Conservation (phyloP, 352 stramenopile genomes). For the Phytopythium cucurbitacearum region DNA sequence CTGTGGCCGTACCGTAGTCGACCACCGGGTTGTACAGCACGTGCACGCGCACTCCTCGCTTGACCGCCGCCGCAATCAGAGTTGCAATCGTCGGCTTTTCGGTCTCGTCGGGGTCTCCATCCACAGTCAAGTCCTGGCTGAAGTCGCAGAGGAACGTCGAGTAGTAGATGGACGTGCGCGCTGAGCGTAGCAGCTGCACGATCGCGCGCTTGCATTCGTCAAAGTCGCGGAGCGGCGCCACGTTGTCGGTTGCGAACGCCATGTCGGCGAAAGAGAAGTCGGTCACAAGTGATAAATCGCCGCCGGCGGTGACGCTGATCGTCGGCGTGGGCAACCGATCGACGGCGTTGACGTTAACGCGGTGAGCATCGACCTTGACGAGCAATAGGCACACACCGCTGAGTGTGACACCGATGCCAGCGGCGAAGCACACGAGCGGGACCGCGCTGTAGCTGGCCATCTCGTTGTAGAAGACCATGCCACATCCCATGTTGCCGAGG, state of each 20-base stretch:
- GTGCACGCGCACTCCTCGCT: conserved; percentile 55
- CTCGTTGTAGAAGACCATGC: conserved; percentile 80
- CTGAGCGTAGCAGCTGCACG: conserved; percentile 48
- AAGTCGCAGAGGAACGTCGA: conserved; percentile 83
- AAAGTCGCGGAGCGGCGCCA: conserved; percentile 53
- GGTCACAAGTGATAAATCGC: conserved; percentile 15
- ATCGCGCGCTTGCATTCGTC: conserved; percentile 60
- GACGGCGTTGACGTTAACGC: conserved; percentile 7
- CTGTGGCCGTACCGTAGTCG: conserved; percentile 68
- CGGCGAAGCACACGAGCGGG: conserved; percentile 42
- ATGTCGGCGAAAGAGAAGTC: conserved; percentile 65
- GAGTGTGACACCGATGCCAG: conserved; percentile 54
- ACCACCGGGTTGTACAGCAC: conserved; percentile 73
- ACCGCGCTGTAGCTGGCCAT: conserved; percentile 51
- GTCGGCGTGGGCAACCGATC: not conserved
- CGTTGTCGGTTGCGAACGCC: conserved; percentile 35
- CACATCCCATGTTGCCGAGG: conserved; percentile 67
- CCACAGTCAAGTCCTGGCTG: conserved; percentile 32
- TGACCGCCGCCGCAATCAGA: conserved; percentile 46
- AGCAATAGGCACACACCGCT: conserved; percentile 58
- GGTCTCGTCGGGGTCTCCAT: conserved; percentile 1
- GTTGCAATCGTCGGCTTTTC: conserved; percentile 54
- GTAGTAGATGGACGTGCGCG: conserved; percentile 63
- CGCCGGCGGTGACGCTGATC: not conserved
- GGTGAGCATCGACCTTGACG: conserved; percentile 38